Base-by-base conservation (phyloP, 2,329 filamentous ascomycete genomes). In the Ascochyta clinopodiicola region DNA sequence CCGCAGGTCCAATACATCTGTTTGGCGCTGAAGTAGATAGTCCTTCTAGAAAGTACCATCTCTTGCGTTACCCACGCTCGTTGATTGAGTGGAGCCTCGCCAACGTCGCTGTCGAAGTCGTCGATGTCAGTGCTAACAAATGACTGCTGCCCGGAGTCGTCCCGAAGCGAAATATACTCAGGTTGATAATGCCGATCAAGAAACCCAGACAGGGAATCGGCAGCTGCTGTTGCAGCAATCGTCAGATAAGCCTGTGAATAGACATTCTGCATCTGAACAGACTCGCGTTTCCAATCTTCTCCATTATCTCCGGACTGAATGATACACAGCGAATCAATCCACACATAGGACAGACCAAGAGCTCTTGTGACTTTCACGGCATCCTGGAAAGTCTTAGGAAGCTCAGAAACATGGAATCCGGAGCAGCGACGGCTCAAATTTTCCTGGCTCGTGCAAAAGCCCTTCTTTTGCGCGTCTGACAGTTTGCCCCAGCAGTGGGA, bases 41-140 rank as follows among this genome's bases (percentile, higher is more conserved):
- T 65, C 21, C 60, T 54, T 32, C 48, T 37, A 7, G 60, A 55
- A 24, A 67, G 48, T 7, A 56, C 58, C 22, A 57, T 40, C 38
- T 66, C 63, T 48, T 66, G 57, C 32, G 62, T 37, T n/a, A 64
- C 63, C 63, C 57, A 67, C 27, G 52, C 63, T 50, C 15, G 12
- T n/a, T 15, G 12, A n/a, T 34, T 34, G 13, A 34, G 31, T n/a
- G 4, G 12, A n/a, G 31, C 31, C 7, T 4, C 15, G 6, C 31
- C 31, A 15, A 40, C 36, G n/a, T 48, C 27, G 2, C 9, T 34
- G 27, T 40, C 36, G 25, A 34, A 48, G 19, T 48, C 15, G 15
- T 34, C 31, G 13, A 34, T 34, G 7, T 34, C 31, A 34, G 12
- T 34, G 31, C 31, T 34, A 6, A 34, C 31, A 34, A 15, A 34